A percentile compares a stretch with the other conserved stretches of the same genome.
These are phyloP conservation scores for Glonium stellatum DNA, from an alignment of 495 filamentous ascomycete species.

Conservation along the genomic window DNA sequence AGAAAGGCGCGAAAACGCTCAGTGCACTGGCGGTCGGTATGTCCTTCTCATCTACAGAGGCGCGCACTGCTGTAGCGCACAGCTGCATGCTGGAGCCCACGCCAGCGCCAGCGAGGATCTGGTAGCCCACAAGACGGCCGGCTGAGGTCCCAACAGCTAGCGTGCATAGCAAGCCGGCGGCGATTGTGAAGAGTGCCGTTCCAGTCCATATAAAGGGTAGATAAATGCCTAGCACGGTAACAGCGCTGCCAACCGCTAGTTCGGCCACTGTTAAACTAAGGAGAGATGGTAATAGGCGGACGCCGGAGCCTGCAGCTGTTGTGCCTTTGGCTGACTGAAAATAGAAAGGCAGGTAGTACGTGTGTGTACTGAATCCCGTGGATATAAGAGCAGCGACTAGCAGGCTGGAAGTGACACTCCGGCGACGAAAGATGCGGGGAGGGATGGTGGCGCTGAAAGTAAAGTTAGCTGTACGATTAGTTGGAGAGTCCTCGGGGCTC, in stretches of 20 bases:
- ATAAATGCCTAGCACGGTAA: background rate
- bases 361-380: too few relatives aligned
- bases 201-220: background rate
- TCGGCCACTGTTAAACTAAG: background rate
- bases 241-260: background rate
- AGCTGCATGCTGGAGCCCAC: background rate
- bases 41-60: background rate
- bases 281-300: slow-evolving; percentile 21
- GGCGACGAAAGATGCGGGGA: too few relatives aligned
- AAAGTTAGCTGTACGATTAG: too few relatives aligned
- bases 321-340: slow-evolving; percentile 9
- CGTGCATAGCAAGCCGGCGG: slow-evolving; percentile 11
- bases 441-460: too few relatives aligned
- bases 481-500: too few relatives aligned
- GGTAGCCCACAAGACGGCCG: background rate
- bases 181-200: slow-evolving; percentile 11
- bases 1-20: background rate
- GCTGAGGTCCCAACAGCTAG: slow-evolving; percentile 1
- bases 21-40: background rate
- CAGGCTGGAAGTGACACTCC: too few relatives aligned
- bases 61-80: background rate
- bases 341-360: too few relatives aligned
- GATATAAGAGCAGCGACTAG: too few relatives aligned
- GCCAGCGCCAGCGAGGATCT: background rate
- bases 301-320: background rate